Evolutionary conservation across 169 alveolate species (phyloP).

Genomic region (Plasmodium yoelii): DNA sequence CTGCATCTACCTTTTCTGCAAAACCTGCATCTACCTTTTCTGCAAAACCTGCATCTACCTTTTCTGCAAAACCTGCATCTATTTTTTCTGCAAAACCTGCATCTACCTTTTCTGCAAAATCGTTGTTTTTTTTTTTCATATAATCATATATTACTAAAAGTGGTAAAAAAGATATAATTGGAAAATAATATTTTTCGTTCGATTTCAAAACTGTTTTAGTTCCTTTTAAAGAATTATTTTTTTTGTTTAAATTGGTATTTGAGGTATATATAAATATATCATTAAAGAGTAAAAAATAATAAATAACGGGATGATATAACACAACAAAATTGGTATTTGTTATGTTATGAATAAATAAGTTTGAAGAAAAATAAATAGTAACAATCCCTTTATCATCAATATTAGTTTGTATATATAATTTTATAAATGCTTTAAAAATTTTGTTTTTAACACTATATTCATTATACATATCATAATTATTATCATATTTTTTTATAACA

Average conservation of each 20-base stretch:
- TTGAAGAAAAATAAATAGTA: constrained; percentile 53
- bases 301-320: constrained; percentile 34
- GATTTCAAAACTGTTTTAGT: constrained; percentile 5
- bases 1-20: background rate
- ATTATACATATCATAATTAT: constrained; percentile 40
- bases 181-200: constrained; percentile 26
- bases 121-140: constrained; percentile 8
- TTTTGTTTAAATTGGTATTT: too few relatives aligned
- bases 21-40: too few relatives aligned
- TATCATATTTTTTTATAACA: constrained; percentile 43
- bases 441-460: constrained; percentile 44
- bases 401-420: constrained; percentile 54
- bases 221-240: background rate
- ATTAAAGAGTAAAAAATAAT: constrained; percentile 22
- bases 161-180: constrained; percentile 48
- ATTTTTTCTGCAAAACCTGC: too few relatives aligned
- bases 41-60: background rate
- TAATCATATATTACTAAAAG: constrained; percentile 33
- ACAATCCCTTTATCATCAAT: constrained; percentile 65
- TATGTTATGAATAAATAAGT: constrained; percentile 30
- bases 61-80: background rate
- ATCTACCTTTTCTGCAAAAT: background rate
- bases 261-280: background rate
- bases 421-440: constrained; percentile 51
- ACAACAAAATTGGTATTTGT: constrained; percentile 41